Evolutionary conservation across 2,329 filamentous ascomycete genomes (phyloP), one percentile per base, ranked within the genome.

Genomic region (Orbilia quercus): DNA sequence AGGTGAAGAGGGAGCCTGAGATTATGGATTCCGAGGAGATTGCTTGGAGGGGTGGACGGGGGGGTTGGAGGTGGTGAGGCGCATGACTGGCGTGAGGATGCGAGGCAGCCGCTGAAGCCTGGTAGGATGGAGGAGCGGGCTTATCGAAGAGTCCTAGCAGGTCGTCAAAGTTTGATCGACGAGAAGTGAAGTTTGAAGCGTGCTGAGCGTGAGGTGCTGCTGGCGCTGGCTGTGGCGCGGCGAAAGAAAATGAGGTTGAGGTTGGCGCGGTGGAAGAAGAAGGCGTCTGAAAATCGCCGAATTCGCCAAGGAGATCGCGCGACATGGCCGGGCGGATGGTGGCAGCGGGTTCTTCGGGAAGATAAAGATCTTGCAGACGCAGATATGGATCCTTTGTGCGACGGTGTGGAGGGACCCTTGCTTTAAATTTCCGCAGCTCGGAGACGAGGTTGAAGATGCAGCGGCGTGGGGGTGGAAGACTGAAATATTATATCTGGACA

Each of bases 271-370:
- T 14, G 22, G 38, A 23, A n/a, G 62, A 38, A 18, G 38, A 12
- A 2, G 54, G 16, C 1, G 40, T 28, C 40, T 65, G 60, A 51
- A 63, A 63, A 31, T 57, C 51, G 11, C 58, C 58, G 47, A 63
- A 71, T 20, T 71, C 65, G 65, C 55, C 65, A 47, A 70, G 20
- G 16, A 70, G 55, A 38, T 70, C 65, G 57, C 57, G 65, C 48
- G 65, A 70, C 65, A 70, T 69, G 25, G 38, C 25, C 23, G n/a
- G n/a, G 28, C 31, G n/a, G 31, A 36, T 38, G 12, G 6, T 44
- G 53, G 20, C 53, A 25, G 53, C 34, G 34, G 40, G 9, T 6
- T 9, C 14, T 22, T 22, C 23, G 53, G 53, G 20, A 57, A 45
- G 36, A 20, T 7, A 28, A 28, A 14, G 45, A 50, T 50, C 45